Evolutionary conservation across 2,329 filamentous ascomycete genomes (phyloP), one percentile per base, ranked within the genome.

Genomic region (Chrysoporthe cubensis): DNA sequence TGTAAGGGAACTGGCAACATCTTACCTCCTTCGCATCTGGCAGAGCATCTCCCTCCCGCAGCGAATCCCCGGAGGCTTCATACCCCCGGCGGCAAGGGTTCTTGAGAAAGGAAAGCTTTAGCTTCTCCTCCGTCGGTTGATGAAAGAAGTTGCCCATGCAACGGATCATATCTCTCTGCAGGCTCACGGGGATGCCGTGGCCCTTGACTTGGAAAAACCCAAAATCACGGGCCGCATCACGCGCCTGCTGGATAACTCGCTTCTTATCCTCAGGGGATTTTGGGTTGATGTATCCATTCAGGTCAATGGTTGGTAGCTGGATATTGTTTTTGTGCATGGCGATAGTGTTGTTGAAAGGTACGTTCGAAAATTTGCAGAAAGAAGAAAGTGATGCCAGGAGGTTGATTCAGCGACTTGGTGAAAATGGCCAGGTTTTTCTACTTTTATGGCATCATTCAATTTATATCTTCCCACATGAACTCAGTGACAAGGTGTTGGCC

Each of bases 21-120:
- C 26, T 18, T 61, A 72, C 70, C 71, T 75, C 75, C 62, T 77
- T 76, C 0, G 71, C 40, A 54, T 76, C 75, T 0, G 73, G 74
- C 60, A 76, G 32, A 7, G 63, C 54, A 54, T 74, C 71, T 1
- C 70, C 71, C 1, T 74, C 69, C 4, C 67, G 72, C 21, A 52
- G 52, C 8, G 59, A 58, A 8, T 63, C 62, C 8, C 73, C 72
- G 6, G 72, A 71, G 6, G 61, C 69, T 62, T 76, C 74, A 61
- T 75, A 76, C 1, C 75, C 75, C 2, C 75, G 70, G 42, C 71
- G 71, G 57, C 71, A 72, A 4, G 67, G 64, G 34, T 70, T 74
- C 50, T 75, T 69, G 40, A 71, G 61, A 44, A 73, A 70, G 5
- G 73, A 75, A 16, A 73, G 46, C 37, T 69, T 66, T 1, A 70